These are phyloP conservation scores for Cadophora gregata DNA, from an alignment of 2,329 filamentous ascomycete genomes.

Conservation along the genomic window DNA sequence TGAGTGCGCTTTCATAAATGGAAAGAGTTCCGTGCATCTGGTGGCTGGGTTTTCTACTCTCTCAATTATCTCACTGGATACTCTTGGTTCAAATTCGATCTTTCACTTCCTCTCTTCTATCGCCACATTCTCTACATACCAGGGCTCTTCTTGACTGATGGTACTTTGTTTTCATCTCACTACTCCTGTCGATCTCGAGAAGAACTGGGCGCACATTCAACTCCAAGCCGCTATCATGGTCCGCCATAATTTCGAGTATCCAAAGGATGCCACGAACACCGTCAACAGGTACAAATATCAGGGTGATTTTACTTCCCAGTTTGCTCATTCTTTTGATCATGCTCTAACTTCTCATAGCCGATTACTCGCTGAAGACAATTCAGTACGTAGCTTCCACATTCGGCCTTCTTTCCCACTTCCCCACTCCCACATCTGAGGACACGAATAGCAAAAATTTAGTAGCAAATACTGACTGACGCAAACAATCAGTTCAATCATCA, in stretches of 20 bases:
- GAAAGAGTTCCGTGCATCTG: neutral
- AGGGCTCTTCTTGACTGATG: no score
- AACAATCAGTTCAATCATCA: constrained; percentile 61
- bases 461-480: no score
- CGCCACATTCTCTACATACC: neutral
- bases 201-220: neutral
- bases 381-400: constrained; percentile 49
- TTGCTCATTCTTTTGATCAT: neutral
- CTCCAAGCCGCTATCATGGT: constrained; percentile 27
- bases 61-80: neutral
- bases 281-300: constrained; percentile 41
- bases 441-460: no score
- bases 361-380: constrained; percentile 62
- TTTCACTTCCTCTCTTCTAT: neutral
- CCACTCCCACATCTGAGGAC: neutral
- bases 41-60: neutral
- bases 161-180: neutral
- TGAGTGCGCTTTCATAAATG: neutral
- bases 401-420: neutral
- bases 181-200: neutral
- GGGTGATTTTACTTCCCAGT: constrained; percentile 21
- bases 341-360: constrained; percentile 21
- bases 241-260: constrained; percentile 38
- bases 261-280: constrained; percentile 37
- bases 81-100: neutral